Evolutionary conservation across 768 basidiomycete genomes (phyloP).

Genomic region (Trametes punicea): DNA sequence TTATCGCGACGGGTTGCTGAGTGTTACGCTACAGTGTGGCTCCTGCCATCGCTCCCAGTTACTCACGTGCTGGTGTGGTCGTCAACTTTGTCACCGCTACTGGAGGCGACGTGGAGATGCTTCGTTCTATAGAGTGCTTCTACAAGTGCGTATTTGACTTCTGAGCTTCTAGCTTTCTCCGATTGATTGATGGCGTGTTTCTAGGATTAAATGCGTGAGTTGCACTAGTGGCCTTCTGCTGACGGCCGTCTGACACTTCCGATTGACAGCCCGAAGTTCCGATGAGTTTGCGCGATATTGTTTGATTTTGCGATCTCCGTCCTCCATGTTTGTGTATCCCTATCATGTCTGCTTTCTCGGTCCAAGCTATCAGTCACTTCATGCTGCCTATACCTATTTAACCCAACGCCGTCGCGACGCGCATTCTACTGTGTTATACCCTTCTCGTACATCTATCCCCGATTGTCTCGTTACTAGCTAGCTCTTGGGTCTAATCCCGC

Average conservation of each 20-base stretch:
- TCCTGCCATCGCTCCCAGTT: constrained; percentile 81
- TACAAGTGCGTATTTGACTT: constrained; percentile 66
- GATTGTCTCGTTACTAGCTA: constrained; percentile 62
- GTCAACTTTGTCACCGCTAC: constrained; percentile 98
- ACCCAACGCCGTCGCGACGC: constrained; percentile 39
- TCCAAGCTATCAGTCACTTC: constrained; percentile 29
- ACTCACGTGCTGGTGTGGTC: constrained; percentile 85
- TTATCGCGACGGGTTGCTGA: not conserved
- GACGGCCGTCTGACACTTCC: constrained; percentile 23
- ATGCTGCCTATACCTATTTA: constrained; percentile 42
- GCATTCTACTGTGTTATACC: constrained; percentile 65
- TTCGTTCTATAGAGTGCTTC: constrained; percentile 97
- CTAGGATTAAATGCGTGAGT: constrained; percentile 75
- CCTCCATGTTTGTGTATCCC: constrained; percentile 70
- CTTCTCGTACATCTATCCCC: constrained; percentile 46
- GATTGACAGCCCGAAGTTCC: constrained; percentile 79
- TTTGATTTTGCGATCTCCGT: constrained; percentile 51
- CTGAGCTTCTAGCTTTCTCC: not conserved
- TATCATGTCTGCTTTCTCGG: constrained; percentile 44
- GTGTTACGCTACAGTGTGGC: constrained; percentile 54
- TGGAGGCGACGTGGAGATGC: constrained; percentile 97
- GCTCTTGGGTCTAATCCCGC: constrained; percentile 42
- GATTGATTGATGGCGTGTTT: constrained; percentile 6
- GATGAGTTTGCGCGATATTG: constrained; percentile 84
- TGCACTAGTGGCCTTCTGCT: not conserved